Evolutionary conservation across 495 filamentous ascomycete species (phyloP).

Genomic region (Neurospora sp.): DNA sequence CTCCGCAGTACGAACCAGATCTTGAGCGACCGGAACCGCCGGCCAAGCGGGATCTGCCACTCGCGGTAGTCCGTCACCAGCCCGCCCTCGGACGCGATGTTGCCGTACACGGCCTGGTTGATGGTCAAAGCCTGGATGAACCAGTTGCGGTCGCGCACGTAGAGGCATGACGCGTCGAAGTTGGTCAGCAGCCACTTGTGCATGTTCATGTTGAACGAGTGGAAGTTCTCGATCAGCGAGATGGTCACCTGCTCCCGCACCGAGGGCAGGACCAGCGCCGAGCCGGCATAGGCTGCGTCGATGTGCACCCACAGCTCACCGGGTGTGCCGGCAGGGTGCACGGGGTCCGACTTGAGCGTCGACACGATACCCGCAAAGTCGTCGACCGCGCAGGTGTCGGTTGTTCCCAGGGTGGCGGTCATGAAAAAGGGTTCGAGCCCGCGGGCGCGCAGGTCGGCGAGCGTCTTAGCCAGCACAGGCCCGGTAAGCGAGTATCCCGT

Average conservation of each 20-base stretch:
- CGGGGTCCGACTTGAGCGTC: slow-evolving; percentile 47
- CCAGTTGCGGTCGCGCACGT: slow-evolving; percentile 60
- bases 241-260: slow-evolving; percentile 45
- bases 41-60: slow-evolving; percentile 92
- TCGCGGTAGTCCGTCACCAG: slow-evolving; percentile 94
- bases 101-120: slow-evolving; percentile 67
- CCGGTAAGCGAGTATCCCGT: slow-evolving; percentile 66
- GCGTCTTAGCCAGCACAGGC: slow-evolving; percentile 41
- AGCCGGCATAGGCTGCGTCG: slow-evolving; percentile 92
- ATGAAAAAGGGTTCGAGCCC: slow-evolving; percentile 79
- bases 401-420: slow-evolving; percentile 79
- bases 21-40: slow-evolving; percentile 86
- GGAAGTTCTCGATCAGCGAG: slow-evolving; percentile 54
- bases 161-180: slow-evolving; percentile 85
- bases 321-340: slow-evolving; percentile 15
- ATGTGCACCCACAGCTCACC: slow-evolving; percentile 74
- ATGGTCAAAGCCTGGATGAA: slow-evolving; percentile 73
- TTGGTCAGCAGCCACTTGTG: slow-evolving; percentile 97
- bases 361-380: slow-evolving; percentile 61
- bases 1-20: slow-evolving; percentile 93
- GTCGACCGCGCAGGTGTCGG: slow-evolving; percentile 80
- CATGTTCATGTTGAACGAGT: slow-evolving; percentile 92
- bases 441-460: slow-evolving; percentile 50
- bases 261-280: slow-evolving; percentile 70
- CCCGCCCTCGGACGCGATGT: slow-evolving; percentile 67